Percentiles rank a stretch among this genome's conserved stretches.
Conservation (phyloP, 371 early-diverging fungal species). For the Actinomortierella ambigua region DNA sequence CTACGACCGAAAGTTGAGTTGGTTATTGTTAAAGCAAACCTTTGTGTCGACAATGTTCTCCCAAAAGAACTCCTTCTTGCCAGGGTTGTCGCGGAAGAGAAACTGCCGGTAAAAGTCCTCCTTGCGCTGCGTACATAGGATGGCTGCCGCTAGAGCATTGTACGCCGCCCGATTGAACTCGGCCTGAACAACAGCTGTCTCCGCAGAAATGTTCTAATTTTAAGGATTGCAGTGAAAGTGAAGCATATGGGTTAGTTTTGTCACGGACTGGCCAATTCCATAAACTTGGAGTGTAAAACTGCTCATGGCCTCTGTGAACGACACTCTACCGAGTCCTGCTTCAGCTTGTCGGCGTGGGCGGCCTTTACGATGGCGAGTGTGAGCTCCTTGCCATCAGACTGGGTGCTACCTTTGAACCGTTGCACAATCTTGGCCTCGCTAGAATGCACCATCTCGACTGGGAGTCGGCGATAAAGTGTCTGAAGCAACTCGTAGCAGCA, state of each 20-base stretch:
- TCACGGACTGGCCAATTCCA: too few relatives aligned
- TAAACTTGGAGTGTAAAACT: too few relatives aligned
- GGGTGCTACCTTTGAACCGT: conserved; percentile 21
- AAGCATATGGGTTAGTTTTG: too few relatives aligned
- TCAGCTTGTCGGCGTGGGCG: conserved; percentile 40
- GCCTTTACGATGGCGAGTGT: conserved; percentile 41
- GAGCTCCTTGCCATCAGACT: conserved; percentile 36
- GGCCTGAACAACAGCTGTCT: conserved; percentile 24
- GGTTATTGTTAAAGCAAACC: conserved; percentile 8
- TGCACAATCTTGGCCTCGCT: conserved; percentile 48
- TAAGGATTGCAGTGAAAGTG: too few relatives aligned
- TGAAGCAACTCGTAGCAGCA: conserved; percentile 48
- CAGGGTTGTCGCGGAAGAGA: conserved; percentile 50
- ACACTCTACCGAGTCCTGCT: conserved; percentile 38
- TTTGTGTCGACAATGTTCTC: conserved; percentile 55
- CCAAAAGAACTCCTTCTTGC: conserved; percentile 55
- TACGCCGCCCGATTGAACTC: conserved; percentile 65
- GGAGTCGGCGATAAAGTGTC: conserved; percentile 48
- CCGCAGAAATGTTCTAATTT: conserved; percentile 16
- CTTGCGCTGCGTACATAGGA: conserved; percentile 57
- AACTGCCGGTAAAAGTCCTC: conserved; percentile 53
- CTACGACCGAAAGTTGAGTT: too few relatives aligned
- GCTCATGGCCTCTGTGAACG: too few relatives aligned
- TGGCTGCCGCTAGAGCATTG: conserved; percentile 60
- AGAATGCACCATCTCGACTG: conserved; percentile 44